Percentiles rank a stretch among this genome's conserved stretches.
These are phyloP conservation scores for Metschnikowia borealis DNA, from an alignment of 805 yeast genomes.

Conservation along the genomic window DNA sequence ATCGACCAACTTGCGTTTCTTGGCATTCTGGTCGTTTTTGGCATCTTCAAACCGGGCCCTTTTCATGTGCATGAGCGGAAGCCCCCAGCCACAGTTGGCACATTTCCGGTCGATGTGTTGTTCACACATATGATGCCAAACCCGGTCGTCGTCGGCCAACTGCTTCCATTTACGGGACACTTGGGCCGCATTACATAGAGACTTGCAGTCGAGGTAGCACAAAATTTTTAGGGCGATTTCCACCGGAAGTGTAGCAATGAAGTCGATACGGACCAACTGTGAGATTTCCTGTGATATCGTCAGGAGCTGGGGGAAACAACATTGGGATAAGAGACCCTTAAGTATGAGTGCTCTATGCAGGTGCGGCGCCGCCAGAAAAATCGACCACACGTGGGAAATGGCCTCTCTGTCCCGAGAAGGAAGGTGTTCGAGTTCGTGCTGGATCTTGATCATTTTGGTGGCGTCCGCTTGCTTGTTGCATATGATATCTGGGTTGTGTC, in stretches of 20 bases:
- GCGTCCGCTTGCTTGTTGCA: conserved; percentile 69
- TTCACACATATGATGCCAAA: conserved; percentile 98
- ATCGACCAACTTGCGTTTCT: conserved; percentile 1
- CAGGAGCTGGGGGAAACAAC: conserved; percentile 95
- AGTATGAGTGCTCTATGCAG: conserved; percentile 67
- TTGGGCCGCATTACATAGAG: conserved; percentile 91
- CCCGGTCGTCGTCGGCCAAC: conserved; percentile 92
- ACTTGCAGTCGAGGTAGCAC: conserved; percentile 86
- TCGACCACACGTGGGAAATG: conserved; percentile 78
- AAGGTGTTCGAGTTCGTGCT: conserved; percentile 51
- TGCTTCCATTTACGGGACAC: conserved; percentile 84
- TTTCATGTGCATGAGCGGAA: conserved; percentile 89
- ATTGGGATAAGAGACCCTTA: conserved; percentile 79
- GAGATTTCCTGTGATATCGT: conserved; percentile 76
- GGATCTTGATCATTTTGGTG: conserved; percentile 59
- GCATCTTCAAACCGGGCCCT: conserved; percentile 36
- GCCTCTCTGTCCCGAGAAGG: conserved; percentile 73
- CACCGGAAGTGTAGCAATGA: conserved; percentile 76
- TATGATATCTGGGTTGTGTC: conserved; percentile 87
- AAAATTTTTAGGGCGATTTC: conserved; percentile 82
- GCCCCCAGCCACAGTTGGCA: conserved; percentile 98
- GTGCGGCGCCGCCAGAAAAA: conserved; percentile 71
- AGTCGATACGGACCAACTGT: conserved; percentile 80
- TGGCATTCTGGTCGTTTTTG: not conserved
- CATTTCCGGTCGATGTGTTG: conserved; percentile 97